Base-by-base conservation (phyloP, 495 filamentous ascomycete species). In the Penicillium egyptiacum region DNA sequence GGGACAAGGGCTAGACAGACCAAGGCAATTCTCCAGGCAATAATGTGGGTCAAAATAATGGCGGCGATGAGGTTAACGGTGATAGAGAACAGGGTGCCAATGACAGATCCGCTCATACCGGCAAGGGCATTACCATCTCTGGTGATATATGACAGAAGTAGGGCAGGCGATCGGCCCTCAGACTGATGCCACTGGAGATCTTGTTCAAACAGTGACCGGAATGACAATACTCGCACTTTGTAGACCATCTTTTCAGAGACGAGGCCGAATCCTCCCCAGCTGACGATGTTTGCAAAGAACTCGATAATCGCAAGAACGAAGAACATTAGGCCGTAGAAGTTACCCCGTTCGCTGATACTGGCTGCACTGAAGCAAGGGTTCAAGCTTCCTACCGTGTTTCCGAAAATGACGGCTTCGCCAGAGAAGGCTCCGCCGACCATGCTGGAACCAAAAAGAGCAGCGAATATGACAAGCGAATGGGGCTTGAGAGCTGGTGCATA, bases 371-470 rank as follows among this genome's bases (percentile, higher is more conserved):
- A 65, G 63, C 78, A 82, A 6, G 74, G 72, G 56, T 73, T 74
- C 45, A 81, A 41, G 56, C 65, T 72, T 25, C 75, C 76, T 23
- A 83, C 73, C 0, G 76, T 73, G 50, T 80, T 75, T 31, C 80
- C 80, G 53, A 83, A 82, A 40, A 83, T 79, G 20, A 82, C 78
- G 6, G 79, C 77, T 55, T 79, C 77, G 5, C 75, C 79, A 17
- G 76, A 74, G 58, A 78, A 79, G 0, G 76, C 62, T 17, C 78
- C 76, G 3, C 80, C 80, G 10, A 78, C 75, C 35, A 79, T 67
- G 45, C 50, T 70, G 0, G 77, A 61, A 19, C 69, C 77, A 26
- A 78, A 23, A 1, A 80, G 59, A 1, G 73, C 77, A 16, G 74
- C 7, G 16, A 71, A 42, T 3, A 79, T 61, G 12, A 72, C 56